Evolutionary conservation across 768 basidiomycete genomes (phyloP).

Genomic region (Leccinum olivaceopallidum): DNA sequence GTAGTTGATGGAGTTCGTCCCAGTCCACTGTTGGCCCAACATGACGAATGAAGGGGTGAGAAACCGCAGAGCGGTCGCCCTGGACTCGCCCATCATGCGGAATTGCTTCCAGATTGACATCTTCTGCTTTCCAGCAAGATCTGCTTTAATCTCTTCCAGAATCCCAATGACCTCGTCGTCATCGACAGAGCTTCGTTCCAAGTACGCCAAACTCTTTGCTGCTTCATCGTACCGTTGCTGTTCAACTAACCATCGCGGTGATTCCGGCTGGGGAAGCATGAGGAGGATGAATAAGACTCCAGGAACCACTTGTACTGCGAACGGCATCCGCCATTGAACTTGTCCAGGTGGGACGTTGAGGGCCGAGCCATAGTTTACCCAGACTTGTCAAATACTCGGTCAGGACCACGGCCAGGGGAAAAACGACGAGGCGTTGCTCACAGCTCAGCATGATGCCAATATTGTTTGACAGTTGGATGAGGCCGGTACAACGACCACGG

Average conservation of each 20-base stretch:
- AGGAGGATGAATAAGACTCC: slow-evolving; percentile 47
- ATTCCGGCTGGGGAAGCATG: slow-evolving; percentile 54
- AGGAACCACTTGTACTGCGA: slow-evolving; percentile 53
- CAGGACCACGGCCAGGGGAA: not conserved
- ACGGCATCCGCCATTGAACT: slow-evolving; percentile 54
- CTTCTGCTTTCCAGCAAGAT: slow-evolving; percentile 44
- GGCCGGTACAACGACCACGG: slow-evolving; percentile 50
- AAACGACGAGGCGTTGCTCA: slow-evolving; percentile 13
- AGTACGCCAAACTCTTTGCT: slow-evolving; percentile 39
- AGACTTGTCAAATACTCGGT: slow-evolving; percentile 33
- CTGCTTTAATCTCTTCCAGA: slow-evolving; percentile 49
- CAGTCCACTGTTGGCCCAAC: slow-evolving; percentile 51
- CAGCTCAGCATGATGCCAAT: slow-evolving; percentile 38
- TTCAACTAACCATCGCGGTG: slow-evolving; percentile 58
- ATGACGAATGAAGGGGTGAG: slow-evolving; percentile 49
- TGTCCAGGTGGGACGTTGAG: slow-evolving; percentile 38
- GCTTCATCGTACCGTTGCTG: slow-evolving; percentile 43
- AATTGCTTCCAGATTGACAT: slow-evolving; percentile 38
- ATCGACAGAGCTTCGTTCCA: slow-evolving; percentile 31
- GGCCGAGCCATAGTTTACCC: slow-evolving; percentile 47
- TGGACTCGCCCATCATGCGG: slow-evolving; percentile 44
- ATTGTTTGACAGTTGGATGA: slow-evolving; percentile 37
- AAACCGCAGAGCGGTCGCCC: slow-evolving; percentile 42
- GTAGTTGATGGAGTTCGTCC: slow-evolving; percentile 57
- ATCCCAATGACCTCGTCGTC: slow-evolving; percentile 38